Evolutionary conservation across 2,329 filamentous ascomycete genomes (phyloP).

Genomic region (Cordyceps cateniannulata): DNA sequence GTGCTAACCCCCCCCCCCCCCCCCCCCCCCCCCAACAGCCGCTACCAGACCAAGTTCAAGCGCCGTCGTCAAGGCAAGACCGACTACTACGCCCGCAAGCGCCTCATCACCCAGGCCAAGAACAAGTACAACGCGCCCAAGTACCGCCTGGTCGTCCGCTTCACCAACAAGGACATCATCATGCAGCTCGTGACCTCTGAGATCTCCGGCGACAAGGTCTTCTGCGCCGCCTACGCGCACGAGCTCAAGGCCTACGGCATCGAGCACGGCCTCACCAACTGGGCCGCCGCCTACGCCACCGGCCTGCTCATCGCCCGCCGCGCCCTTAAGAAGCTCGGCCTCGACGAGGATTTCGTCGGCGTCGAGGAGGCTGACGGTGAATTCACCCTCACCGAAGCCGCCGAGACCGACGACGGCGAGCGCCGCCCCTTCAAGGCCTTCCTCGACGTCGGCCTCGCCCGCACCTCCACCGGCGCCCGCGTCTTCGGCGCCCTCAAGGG

Average conservation of each 20-base stretch:
- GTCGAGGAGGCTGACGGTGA: constrained; percentile 97
- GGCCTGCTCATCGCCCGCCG: constrained; percentile 96
- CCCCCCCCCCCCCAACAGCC: too few relatives aligned
- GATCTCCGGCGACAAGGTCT: constrained; percentile 97
- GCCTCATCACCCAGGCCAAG: constrained; percentile 99
- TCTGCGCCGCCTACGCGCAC: constrained; percentile 87
- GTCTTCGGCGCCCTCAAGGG: constrained; percentile 99
- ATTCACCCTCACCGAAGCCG: constrained; percentile 90
- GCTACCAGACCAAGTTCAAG: constrained; percentile 99
- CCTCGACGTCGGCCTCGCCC: constrained; percentile 95
- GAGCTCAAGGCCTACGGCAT: constrained; percentile 98
- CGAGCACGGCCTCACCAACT: constrained; percentile 98
- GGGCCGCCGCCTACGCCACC: constrained; percentile 93
- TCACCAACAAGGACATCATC: constrained; percentile 99
- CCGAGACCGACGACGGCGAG: constrained; percentile 82
- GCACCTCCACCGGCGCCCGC: constrained; percentile 96
- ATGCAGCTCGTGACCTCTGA: constrained; percentile 95
- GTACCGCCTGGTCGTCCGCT: constrained; percentile 98
- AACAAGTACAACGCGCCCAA: constrained; percentile 99
- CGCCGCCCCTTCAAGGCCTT: constrained; percentile 99
- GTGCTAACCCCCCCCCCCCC: constrained; percentile 23
- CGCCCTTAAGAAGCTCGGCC: constrained; percentile 91
- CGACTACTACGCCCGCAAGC: constrained; percentile 99
- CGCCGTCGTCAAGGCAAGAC: constrained; percentile 95
- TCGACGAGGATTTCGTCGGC: constrained; percentile 88